Conservation (phyloP, 176 grass and related monocot species). For the Oryza meridionalis region DNA sequence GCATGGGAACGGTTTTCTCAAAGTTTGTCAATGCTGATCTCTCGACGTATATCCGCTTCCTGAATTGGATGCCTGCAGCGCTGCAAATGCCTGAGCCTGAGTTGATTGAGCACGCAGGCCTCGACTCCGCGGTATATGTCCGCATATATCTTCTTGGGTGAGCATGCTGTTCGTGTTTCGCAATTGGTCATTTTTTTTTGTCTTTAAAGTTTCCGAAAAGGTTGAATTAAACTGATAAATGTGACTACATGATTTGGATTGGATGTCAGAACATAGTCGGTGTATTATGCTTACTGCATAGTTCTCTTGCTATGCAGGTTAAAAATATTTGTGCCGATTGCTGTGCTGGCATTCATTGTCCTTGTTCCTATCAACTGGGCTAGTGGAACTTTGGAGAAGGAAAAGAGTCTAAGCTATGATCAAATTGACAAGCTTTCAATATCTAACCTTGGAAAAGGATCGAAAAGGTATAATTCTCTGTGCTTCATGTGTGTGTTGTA, state of each 20-base stretch:
- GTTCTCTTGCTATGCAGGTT: slow-evolving; percentile 60
- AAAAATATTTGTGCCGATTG: slow-evolving; percentile 92
- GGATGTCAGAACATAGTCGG: neutral
- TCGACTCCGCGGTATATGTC: slow-evolving; percentile 85
- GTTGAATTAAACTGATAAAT: neutral
- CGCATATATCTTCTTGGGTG: slow-evolving; percentile 93
- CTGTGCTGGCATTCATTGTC: slow-evolving; percentile 67
- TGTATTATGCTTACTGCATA: slow-evolving; percentile 29
- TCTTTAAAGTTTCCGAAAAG: neutral
- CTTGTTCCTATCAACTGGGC: slow-evolving; percentile 91
- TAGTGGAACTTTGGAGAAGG: slow-evolving; percentile 66
- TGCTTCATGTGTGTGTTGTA: slow-evolving; percentile 15
- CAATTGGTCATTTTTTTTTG: slow-evolving; percentile 35
- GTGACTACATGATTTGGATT: neutral
- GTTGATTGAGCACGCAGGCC: slow-evolving; percentile 81
- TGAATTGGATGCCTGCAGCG: slow-evolving; percentile 95
- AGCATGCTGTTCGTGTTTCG: slow-evolving; percentile 42
- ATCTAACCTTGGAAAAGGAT: slow-evolving; percentile 89
- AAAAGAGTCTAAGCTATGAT: slow-evolving; percentile 59
- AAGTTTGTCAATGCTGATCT: slow-evolving; percentile 87
- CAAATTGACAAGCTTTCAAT: slow-evolving; percentile 96
- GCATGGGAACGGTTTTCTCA: slow-evolving; percentile 49
- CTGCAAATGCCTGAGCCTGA: slow-evolving; percentile 94
- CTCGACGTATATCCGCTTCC: slow-evolving; percentile 77
- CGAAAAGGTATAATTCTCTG: slow-evolving; percentile 60